Evolutionary conservation across 176 grass and related monocot genomes (phyloP).

Genomic region (Coix lacrymajobi): DNA sequence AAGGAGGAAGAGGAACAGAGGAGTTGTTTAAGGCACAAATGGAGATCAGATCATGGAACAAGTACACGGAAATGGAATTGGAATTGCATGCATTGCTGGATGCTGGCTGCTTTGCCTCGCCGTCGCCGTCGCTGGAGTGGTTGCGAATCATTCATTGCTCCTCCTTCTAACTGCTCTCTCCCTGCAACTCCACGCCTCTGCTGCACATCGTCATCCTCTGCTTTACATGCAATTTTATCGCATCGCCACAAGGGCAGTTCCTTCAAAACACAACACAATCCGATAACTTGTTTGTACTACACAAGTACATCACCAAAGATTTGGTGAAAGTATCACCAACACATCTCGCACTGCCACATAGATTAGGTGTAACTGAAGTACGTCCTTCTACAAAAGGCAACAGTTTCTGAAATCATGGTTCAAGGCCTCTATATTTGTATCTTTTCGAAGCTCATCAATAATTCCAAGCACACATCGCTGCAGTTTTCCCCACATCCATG

Average conservation of each 20-base stretch:
- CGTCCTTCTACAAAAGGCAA: background rate
- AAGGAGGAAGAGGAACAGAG: too few species aligned
- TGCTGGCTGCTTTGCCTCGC: background rate
- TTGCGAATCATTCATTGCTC: background rate
- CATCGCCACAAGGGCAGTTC: background rate
- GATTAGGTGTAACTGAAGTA: background rate
- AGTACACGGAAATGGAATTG: background rate
- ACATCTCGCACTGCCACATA: background rate
- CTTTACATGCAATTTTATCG: background rate
- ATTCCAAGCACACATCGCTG: background rate
- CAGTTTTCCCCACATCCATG: background rate
- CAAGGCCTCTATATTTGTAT: background rate
- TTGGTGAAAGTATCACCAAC: background rate
- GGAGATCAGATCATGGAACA: background rate
- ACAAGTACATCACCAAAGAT: background rate
- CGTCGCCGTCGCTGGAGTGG: background rate
- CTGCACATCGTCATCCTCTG: background rate
- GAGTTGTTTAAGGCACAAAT: too few species aligned
- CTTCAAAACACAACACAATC: too few species aligned
- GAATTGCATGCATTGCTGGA: background rate
- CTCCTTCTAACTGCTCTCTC: background rate
- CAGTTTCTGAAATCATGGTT: background rate
- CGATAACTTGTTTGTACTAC: background rate
- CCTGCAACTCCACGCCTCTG: background rate
- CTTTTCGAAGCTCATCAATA: background rate